Evolutionary conservation across 2,329 filamentous ascomycete genomes (phyloP).

Genomic region (Akanthomyces uredinophilus): DNA sequence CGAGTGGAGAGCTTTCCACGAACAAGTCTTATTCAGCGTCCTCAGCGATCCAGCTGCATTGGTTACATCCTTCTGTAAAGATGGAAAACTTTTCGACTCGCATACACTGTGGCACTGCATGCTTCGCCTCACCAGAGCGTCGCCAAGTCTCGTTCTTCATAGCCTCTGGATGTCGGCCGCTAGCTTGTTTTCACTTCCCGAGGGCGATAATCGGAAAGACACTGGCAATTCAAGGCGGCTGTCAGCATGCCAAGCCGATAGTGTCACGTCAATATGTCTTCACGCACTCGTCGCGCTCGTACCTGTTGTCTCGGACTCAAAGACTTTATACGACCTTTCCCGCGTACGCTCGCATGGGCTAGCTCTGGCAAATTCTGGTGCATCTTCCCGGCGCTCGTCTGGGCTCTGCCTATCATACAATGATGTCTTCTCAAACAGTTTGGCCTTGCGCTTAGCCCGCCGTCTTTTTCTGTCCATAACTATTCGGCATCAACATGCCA

Average conservation of each 20-base stretch:
- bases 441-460: slow-evolving; percentile 53
- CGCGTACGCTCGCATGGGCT: slow-evolving; percentile 52
- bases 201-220: slow-evolving; percentile 18
- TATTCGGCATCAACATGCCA: slow-evolving; percentile 46
- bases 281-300: slow-evolving; percentile 57
- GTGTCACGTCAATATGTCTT: slow-evolving; percentile 54
- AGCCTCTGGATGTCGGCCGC: slow-evolving; percentile 59
- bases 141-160: slow-evolving; percentile 55
- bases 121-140: slow-evolving; percentile 52
- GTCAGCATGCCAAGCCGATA: slow-evolving; percentile 43
- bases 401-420: slow-evolving; percentile 55
- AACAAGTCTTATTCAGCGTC: slow-evolving; percentile 60
- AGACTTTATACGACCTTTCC: slow-evolving; percentile 54
- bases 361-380: slow-evolving; percentile 42
- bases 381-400: slow-evolving; percentile 41
- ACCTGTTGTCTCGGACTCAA: slow-evolving; percentile 44
- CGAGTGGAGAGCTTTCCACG: slow-evolving; percentile 56
- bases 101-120: slow-evolving; percentile 60
- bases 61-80: slow-evolving; percentile 51
- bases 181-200: slow-evolving; percentile 53
- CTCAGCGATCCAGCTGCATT: slow-evolving; percentile 53
- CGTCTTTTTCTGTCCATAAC: slow-evolving; percentile 54
- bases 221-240: not conserved
- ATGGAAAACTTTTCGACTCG: slow-evolving; percentile 52
- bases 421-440: slow-evolving; percentile 57